Evolutionary conservation across 108 stramenopile species (phyloP).

Genomic region (Nannochloropsis gaditana): DNA sequence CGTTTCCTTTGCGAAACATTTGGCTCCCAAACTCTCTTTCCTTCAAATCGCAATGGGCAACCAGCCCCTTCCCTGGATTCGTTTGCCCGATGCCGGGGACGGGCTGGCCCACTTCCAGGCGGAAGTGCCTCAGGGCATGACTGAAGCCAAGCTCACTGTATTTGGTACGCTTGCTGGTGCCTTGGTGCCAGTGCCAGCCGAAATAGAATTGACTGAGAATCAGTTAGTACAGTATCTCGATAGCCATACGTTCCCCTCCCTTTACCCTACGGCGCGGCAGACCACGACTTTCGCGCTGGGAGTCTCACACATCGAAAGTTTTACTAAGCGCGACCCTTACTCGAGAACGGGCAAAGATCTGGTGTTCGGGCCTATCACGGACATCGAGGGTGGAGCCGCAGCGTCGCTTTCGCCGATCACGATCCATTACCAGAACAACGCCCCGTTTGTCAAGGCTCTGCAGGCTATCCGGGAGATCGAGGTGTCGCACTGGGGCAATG

Average conservation of each 20-base stretch:
- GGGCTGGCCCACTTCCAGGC: neutral
- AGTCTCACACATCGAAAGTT: constrained; percentile 19
- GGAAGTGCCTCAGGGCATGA: neutral
- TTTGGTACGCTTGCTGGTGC: neutral
- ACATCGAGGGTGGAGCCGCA: constrained; percentile 22
- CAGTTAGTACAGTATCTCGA: constrained; percentile 22
- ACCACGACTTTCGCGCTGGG: constrained; percentile 26
- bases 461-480: constrained; percentile 54
- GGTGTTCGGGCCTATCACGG: constrained; percentile 25
- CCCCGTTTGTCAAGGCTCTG: constrained; percentile 52
- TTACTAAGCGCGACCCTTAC: constrained; percentile 23
- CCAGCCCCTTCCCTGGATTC: neutral
- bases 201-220: neutral
- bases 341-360: neutral
- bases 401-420: constrained; percentile 10
- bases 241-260: constrained; percentile 33
- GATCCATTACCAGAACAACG: constrained; percentile 49
- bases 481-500: constrained; percentile 59
- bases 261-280: constrained; percentile 27
- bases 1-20: neutral
- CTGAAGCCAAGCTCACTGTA: neutral
- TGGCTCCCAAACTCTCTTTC: neutral
- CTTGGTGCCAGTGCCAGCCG: neutral
- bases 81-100: neutral
- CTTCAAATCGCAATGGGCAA: constrained; percentile 16